Conservation (phyloP, 164 flowering plant species). For the Stephania cephalantha region DNA sequence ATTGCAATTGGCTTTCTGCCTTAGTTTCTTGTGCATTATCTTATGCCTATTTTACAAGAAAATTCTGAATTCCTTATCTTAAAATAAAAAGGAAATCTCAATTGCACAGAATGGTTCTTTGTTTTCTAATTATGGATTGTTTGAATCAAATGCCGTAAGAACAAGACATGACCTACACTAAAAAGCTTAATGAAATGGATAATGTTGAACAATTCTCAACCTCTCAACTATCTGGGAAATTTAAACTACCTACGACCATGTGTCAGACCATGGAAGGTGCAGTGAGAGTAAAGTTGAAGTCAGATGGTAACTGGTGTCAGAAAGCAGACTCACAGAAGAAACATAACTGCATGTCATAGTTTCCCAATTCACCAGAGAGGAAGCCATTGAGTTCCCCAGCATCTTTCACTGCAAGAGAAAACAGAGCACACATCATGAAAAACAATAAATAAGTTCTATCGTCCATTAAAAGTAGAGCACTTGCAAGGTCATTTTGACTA, state of each 20-base stretch:
- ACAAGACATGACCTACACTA: not conserved
- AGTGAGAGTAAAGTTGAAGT: not conserved
- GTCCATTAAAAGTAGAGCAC: not conserved
- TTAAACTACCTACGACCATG: not conserved
- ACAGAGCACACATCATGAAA: not conserved
- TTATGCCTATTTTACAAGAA: not conserved
- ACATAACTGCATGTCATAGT: constrained; percentile 6
- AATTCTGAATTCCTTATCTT: not conserved
- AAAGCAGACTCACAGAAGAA: constrained; percentile 17
- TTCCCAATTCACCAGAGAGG: constrained; percentile 17
- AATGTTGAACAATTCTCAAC: not conserved
- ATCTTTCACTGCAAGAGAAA: constrained; percentile 15
- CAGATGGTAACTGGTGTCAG: not conserved
- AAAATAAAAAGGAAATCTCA: not conserved
- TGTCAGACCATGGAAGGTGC: not conserved
- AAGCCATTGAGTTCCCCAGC: constrained; percentile 21
- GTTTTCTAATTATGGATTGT: not conserved
- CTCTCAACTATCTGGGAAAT: not conserved
- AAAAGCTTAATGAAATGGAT: not conserved
- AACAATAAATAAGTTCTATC: not conserved
- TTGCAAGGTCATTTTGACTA: not conserved
- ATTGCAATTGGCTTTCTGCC: not conserved
- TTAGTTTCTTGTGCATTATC: not conserved
- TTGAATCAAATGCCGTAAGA: too few species aligned
- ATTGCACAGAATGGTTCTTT: not conserved